Base-by-base conservation (phyloP, 2,329 filamentous ascomycete species). In the Chalaropsis thielavioides region DNA sequence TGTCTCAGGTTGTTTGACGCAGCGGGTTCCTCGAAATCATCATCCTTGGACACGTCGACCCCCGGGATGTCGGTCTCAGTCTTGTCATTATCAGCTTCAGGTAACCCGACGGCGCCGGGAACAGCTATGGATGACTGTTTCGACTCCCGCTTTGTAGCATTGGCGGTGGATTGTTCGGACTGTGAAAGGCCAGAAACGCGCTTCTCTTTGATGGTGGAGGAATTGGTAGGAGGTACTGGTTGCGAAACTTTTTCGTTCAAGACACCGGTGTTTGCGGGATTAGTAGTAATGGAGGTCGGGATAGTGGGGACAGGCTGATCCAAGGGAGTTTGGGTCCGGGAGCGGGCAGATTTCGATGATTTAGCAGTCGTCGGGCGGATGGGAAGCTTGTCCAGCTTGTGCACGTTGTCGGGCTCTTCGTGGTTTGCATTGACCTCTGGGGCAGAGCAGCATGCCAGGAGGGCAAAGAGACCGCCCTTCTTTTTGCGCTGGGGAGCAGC, bases 1-100 rank as follows among this genome's bases (percentile, higher is more conserved):
- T 65, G 13, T 44, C 59, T 38, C 66, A 80, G 76, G 66, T 80
- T 76, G 51, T 80, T 78, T 38, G 82, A 41, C 15, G 60, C 22
- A 41, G n/a, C 15, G 11, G n/a, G 17, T 15, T 44, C 80, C 51
- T 78, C 79, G 72, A 89, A 86, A 41, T 79, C 78, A 73, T 89
- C 87, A 43, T 80, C 79, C 83, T 90, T 89, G 64, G 85, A 80
- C 64, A 86, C 78, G 73, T 90, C 86, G 31, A 83, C 80, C 69
- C 85, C 83, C 3, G 81, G 64, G 10, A 31, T 4, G 1, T 67
- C 31, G 70, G 60, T 67, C 66, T 70, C 73, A 70, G 73, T 82
- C 70, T 72, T 79, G 70, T 75, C 83, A 75, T 73, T 77, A 64
- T 64, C 62, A 38, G 58, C 59, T 10, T 67, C 40, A 15, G 65